Evolutionary conservation across 768 basidiomycete genomes (phyloP), one percentile per base, ranked within the genome.

Genomic region (Tulasnella sp.): DNA sequence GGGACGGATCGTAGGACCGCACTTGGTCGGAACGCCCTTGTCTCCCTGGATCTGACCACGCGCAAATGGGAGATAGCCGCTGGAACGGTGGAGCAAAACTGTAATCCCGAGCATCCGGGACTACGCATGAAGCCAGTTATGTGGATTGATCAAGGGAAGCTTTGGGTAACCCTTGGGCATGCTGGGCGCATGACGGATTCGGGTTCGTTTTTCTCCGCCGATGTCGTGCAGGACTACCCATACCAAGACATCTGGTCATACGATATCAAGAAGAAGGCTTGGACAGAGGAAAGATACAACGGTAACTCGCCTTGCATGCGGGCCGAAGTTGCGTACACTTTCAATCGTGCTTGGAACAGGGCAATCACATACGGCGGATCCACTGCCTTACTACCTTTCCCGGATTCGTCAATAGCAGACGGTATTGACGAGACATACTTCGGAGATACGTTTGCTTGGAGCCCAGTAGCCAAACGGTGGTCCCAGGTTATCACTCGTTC

Each of bases 301-400:
- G 82, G 82, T 3, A 83, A 82, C 62, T 34, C 74, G 19, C 80
- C 81, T 0, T 80, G 78, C 47, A 76, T 79, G 3, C 76, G 82
- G 17, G 76, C 81, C 14, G 80, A 82, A 71, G 76, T 78, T 71
- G 78, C 77, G 4, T 78, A 74, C 68, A 77, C 77, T 29, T 80
- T 79, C 72, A 80, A 82, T 67, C 74, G 75, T 12, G 76, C 75
- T 32, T 76, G 83, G 35, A 78, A 81, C 74, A 78, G 80, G 62
- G 79, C 80, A 9, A 75, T 83, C 70, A 72, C 81, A 1, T 83
- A 80, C 66, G 83, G 82, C 22, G 83, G 83, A 1, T 83, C 82
- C 75, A 80, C 77, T 1, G 75, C 77, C n/a, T 76, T 74, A 17
- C 47, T 68, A 9, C n/a, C n/a, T n/a, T n/a, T n/a, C n/a, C n/a